phyloP scores from a whole-genome alignment of 768 basidiomycete genomes.

The Infundibulicybe gibba region DNA sequence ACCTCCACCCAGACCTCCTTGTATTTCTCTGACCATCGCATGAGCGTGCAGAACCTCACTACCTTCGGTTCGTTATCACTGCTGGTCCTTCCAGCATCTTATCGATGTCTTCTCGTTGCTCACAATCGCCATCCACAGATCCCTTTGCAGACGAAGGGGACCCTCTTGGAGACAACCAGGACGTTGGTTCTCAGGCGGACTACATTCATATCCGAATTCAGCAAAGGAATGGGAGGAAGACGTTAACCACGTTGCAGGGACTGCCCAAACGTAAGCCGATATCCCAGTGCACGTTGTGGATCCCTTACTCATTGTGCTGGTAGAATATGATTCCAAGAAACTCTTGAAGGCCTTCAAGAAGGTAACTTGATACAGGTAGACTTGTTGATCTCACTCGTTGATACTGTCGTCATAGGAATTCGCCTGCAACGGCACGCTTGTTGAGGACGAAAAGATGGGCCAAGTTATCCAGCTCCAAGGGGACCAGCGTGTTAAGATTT shows the following conservation, averaged over 20 bases:
- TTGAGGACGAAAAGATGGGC: conserved; percentile 94
- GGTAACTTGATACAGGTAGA: conserved; percentile 34
- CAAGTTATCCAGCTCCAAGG: conserved; percentile 98
- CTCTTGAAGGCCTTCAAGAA: conserved; percentile 99
- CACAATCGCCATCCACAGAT: conserved; percentile 44
- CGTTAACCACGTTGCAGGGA: conserved; percentile 95
- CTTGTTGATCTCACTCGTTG: conserved; percentile 6
- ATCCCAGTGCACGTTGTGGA: conserved; percentile 1
- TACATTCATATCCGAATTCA: conserved; percentile 97
- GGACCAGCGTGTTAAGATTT: conserved; percentile 92
- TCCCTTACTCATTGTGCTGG: conserved; percentile 7
- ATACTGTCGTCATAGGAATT: conserved; percentile 63
- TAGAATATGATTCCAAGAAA: conserved; percentile 97
- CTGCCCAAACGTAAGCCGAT: conserved; percentile 75
- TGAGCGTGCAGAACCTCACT: conserved; percentile 93
- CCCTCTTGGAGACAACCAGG: conserved; percentile 66
- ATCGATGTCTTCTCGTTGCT: conserved; percentile 12
- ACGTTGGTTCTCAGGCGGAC: conserved; percentile 79
- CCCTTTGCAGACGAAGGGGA: conserved; percentile 96
- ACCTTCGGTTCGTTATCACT: conserved; percentile 63
- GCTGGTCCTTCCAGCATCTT: conserved; percentile 5
- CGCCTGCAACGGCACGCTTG: conserved; percentile 96
- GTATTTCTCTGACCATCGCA: conserved; percentile 60
- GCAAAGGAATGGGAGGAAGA: conserved; percentile 99
- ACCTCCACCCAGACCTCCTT: conserved; percentile 45